Percentiles rank a stretch among this genome's conserved stretches.
These are phyloP conservation scores for Leucosporidium creatinivorum DNA, from an alignment of 768 basidiomycete genomes.

Conservation along the genomic window DNA sequence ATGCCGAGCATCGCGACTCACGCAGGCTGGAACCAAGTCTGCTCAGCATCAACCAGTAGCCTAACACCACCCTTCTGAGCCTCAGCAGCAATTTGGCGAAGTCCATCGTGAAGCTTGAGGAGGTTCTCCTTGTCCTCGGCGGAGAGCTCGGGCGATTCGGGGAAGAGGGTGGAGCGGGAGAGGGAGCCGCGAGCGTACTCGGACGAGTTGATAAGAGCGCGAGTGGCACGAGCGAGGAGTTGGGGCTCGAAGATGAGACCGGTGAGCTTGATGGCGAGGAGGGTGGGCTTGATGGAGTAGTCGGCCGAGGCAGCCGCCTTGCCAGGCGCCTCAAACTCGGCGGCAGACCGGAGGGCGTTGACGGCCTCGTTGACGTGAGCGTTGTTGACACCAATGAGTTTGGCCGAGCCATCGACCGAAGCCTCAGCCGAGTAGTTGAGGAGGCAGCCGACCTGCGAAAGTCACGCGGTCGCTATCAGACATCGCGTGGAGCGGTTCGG, in stretches of 20 bases:
- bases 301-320: not conserved
- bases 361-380: conserved; percentile 20
- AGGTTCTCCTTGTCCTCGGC: conserved; percentile 33
- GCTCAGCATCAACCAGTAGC: conserved; percentile 38
- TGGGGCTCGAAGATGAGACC: conserved; percentile 29
- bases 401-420: conserved; percentile 8
- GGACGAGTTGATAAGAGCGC: conserved; percentile 15
- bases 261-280: conserved; percentile 36
- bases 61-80: conserved; percentile 33
- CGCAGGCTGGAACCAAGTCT: conserved; percentile 38
- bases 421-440: conserved; percentile 37
- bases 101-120: conserved; percentile 25
- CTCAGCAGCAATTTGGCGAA: conserved; percentile 29
- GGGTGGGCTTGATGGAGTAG: conserved; percentile 26
- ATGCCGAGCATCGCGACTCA: not conserved
- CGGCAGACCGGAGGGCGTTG: conserved; percentile 20
- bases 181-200: conserved; percentile 5
- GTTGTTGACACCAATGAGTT: conserved; percentile 18
- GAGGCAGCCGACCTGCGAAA: conserved; percentile 27
- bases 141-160: conserved; percentile 22
- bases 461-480: not conserved
- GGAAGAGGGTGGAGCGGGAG: conserved; percentile 15
- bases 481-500: not conserved
- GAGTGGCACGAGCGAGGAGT: conserved; percentile 23
- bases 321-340: conserved; percentile 9